phyloP scores from a whole-genome alignment of 306 rosid genomes.

The Glycine latifolia region DNA sequence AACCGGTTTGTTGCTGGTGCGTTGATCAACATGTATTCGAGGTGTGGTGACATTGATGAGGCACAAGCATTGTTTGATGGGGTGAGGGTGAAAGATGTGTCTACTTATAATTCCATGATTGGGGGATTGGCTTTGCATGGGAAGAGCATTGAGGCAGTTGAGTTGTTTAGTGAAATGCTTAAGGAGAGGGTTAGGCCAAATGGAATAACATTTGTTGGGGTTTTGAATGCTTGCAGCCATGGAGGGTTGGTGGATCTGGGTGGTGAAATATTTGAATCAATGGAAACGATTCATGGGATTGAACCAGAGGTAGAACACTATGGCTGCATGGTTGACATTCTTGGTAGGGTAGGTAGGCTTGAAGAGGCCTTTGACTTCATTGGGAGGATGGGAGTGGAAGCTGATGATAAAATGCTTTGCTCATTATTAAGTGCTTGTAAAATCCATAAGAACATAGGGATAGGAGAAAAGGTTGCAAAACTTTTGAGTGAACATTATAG shows the following conservation, averaged over 20 bases:
- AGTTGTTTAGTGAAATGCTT: constrained; percentile 52
- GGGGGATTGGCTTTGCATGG: constrained; percentile 62
- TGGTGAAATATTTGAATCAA: constrained; percentile 55
- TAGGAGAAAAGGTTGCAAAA: constrained; percentile 56
- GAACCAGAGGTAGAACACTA: constrained; percentile 56
- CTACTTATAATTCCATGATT: constrained; percentile 61
- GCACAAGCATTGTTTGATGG: constrained; percentile 45
- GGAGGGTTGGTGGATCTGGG: constrained; percentile 62
- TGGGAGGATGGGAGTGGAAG: constrained; percentile 37
- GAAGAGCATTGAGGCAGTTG: constrained; percentile 50
- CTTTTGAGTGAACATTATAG: constrained; percentile 44
- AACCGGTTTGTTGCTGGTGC: constrained; percentile 54
- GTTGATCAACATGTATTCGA: constrained; percentile 57
- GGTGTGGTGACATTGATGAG: constrained; percentile 58
- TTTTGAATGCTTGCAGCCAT: constrained; percentile 61
- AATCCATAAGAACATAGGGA: constrained; percentile 47
- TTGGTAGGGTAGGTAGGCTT: constrained; percentile 56
- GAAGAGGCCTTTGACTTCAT: constrained; percentile 56
- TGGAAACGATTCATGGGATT: constrained; percentile 51
- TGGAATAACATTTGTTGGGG: constrained; percentile 54
- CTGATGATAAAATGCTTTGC: constrained; percentile 58
- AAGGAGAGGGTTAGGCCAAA: constrained; percentile 47
- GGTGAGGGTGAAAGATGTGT: constrained; percentile 49
- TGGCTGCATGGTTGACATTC: constrained; percentile 67
- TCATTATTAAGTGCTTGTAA: constrained; percentile 63